Percentiles rank a stretch among this genome's conserved stretches.
Evolutionary conservation across 805 yeast genomes (phyloP).

Genomic region (Tetrapisispora arboricola): DNA sequence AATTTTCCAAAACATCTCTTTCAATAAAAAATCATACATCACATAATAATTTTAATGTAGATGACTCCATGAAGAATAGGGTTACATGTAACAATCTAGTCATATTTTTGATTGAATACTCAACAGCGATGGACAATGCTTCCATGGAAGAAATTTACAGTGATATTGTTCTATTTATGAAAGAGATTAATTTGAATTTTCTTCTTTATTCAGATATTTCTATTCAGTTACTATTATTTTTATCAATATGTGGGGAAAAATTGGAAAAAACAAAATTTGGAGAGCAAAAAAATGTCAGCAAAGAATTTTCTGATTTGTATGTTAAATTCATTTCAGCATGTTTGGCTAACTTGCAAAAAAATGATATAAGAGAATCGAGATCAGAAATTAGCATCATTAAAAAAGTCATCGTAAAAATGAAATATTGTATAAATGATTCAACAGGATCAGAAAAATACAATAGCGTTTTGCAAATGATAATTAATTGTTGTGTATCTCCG

Average conservation of each 20-base stretch:
- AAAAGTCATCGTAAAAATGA: constrained; percentile 11
- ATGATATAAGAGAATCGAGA: constrained; percentile 8
- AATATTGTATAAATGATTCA: constrained; percentile 18
- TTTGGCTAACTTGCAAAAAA: constrained; percentile 18
- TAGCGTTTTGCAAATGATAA: constrained; percentile 39
- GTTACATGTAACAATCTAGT: constrained; percentile 38
- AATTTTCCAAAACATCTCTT: constrained; percentile 17
- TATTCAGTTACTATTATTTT: constrained; percentile 44
- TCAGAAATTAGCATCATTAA: constrained; percentile 10
- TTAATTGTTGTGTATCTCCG: constrained; percentile 46
- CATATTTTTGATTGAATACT: constrained; percentile 49
- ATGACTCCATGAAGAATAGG: constrained; percentile 39
- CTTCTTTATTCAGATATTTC: constrained; percentile 39
- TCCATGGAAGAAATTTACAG: constrained; percentile 72
- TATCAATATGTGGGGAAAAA: constrained; percentile 44
- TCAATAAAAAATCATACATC: constrained; percentile 1
- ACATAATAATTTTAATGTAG: constrained; percentile 11
- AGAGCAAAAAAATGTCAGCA: constrained; percentile 46
- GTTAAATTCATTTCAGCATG: constrained; percentile 28
- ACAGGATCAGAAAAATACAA: constrained; percentile 44
- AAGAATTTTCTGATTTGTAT: constrained; percentile 43
- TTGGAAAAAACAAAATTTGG: constrained; percentile 50
- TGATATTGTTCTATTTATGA: constrained; percentile 47
- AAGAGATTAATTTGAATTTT: constrained; percentile 42
- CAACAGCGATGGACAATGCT: constrained; percentile 59